Evolutionary conservation across 2,329 filamentous ascomycete species (phyloP), one percentile per base, ranked within the genome.

Genomic region (Lomentospora prolificans): DNA sequence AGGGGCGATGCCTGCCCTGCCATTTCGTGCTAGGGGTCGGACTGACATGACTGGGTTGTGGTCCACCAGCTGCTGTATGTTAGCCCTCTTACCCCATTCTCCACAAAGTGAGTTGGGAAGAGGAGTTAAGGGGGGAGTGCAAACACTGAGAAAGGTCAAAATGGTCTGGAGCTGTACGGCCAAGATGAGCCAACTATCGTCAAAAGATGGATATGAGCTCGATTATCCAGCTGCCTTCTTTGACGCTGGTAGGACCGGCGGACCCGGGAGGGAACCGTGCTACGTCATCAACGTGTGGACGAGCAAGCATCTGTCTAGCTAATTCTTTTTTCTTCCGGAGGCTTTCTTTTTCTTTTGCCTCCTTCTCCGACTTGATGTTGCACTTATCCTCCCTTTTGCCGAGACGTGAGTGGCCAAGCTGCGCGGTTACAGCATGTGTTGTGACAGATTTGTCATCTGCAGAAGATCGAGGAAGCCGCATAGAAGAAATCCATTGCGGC

Each of bases 401-500:
- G 22, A 48, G 24, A 22, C 22, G 10, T 48, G 4, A 48, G 3
- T 48, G 44, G 44, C 24, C 44, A 22, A 25, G 10, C 44, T n/a
- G 17, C 22, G 44, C 22, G n/a, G 22, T 48, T 25, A n/a, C 17
- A n/a, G 24, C 22, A 12, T 6, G 30, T 7, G 30, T 7, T 33
- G 30, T 12, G 30, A 33, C 30, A 33, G 30, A 33, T 33, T 33
- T 33, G 30, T 33, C 30, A 33, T 22, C n/a, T 1, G 22, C 24
- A 19, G 44, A 48, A 48, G 44, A 12, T 19, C 44, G 44, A 48
- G 22, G 44, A 48, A 48, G 44, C 44, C 44, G 44, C 44, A 48
- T 1, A 25, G 44, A 48, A 48, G 44, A 48, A 48, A 48, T 48
- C 44, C 44, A 48, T 48, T 48, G 44, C 44, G 44, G 44, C 44